Evolutionary conservation across 257 asterid genomes (phyloP).

Genomic region (Capsicum pubescens): DNA sequence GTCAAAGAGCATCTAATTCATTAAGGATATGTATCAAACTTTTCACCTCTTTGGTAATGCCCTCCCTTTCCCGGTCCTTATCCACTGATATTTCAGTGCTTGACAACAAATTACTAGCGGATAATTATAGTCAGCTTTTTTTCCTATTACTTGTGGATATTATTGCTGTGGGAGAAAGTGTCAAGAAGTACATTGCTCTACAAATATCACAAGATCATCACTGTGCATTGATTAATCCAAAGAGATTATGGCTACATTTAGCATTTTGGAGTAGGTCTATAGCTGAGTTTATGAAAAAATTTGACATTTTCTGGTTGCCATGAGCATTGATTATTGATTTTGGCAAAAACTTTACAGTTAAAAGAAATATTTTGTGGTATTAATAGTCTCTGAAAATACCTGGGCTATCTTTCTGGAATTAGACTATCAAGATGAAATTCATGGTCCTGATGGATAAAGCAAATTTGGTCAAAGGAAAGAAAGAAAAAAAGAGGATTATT

Average conservation of each 20-base stretch:
- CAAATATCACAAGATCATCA: not conserved
- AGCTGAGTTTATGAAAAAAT: not conserved
- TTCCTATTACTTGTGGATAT: not conserved
- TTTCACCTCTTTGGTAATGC: conserved; percentile 7
- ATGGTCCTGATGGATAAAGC: not conserved
- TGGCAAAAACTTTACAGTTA: not conserved
- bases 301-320: not conserved
- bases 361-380: not conserved
- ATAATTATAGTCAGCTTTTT: not conserved
- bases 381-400: not conserved
- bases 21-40: not conserved
- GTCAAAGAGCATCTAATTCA: not conserved
- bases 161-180: not conserved
- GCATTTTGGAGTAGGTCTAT: not conserved
- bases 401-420: not conserved
- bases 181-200: not conserved
- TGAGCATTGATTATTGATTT: not conserved
- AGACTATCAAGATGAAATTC: conserved; percentile 1
- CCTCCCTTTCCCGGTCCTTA: not conserved
- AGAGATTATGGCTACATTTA: not conserved
- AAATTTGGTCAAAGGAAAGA: conserved; percentile 25
- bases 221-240: not conserved
- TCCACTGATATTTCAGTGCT: not conserved
- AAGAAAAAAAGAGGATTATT: not conserved
- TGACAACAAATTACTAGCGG: not conserved